Base-by-base conservation (phyloP, 2,329 filamentous ascomycete genomes). In the Epichloe typhina region DNA sequence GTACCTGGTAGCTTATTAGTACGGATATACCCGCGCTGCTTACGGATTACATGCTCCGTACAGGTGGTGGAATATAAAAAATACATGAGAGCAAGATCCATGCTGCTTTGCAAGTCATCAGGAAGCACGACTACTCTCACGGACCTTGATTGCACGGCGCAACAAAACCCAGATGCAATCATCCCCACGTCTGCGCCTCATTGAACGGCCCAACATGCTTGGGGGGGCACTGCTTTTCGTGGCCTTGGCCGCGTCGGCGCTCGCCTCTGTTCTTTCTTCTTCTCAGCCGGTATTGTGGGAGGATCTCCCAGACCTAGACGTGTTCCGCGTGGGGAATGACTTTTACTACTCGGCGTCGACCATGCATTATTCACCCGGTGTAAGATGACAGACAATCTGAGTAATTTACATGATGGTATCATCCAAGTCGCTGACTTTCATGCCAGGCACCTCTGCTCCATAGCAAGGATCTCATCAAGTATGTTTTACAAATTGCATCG, bases 361-460 rank as follows among this genome's bases (percentile, higher is more conserved):
- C n/a, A 46, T 46, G 44, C 44, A 46, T 46, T 46, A 23, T n/a
- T 46, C 44, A 0, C 44, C 44, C n/a, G 44, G 44, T 37, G 44
- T 46, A 46, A 46, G 33, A 36, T n/a, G 12, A 15, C 42, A 17
- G 12, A 15, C 42, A 17, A 35, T 12, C 17, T 3, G 6, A n/a
- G 9, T 13, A 26, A 9, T 6, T 23, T 6, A 13, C 13, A 15
- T 19, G 4, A 12, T 6, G 5, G 9, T 4, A 23, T 6, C 5
- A 33, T 39, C 1, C 15, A 8, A 39, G 12, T 1, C 33, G 19
- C 44, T 46, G 33, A 46, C 2, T 23, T 11, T 43, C 17, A 23
- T 35, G 11, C 3, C 33, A 37, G 44, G 44, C 44, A 35, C 44
- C 13, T 37, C 44, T 46, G 15, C 44, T 46, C 23, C 44, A 46